phyloP scores from a whole-genome alignment of 192 early-diverging fungal species.

The Coemansia erecta region DNA sequence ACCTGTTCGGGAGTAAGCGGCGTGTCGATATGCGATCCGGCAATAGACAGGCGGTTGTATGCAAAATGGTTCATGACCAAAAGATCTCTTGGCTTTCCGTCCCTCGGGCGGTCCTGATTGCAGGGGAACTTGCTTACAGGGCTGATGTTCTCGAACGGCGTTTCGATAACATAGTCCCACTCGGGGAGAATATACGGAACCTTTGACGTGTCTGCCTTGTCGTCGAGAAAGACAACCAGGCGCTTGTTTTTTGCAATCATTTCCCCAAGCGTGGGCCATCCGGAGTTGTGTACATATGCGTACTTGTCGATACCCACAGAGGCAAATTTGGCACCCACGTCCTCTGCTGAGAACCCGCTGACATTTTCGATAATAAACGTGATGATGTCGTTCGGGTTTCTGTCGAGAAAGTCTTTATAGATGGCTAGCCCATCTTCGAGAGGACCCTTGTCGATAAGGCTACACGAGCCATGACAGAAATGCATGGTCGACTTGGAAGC shows the following conservation, averaged over 20 bases:
- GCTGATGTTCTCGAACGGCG: constrained; percentile 36
- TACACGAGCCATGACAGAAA: constrained; percentile 70
- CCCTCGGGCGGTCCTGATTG: constrained; percentile 38
- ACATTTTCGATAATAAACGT: constrained; percentile 76
- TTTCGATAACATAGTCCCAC: constrained; percentile 50
- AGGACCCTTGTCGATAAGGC: constrained; percentile 61
- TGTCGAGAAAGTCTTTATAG: constrained; percentile 60
- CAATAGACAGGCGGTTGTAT: constrained; percentile 35
- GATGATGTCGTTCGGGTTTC: constrained; percentile 70
- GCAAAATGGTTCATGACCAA: constrained; percentile 51
- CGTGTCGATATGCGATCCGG: constrained; percentile 26
- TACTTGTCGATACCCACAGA: constrained; percentile 50
- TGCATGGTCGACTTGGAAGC: constrained; percentile 28
- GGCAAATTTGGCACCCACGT: constrained; percentile 57
- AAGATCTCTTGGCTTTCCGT: constrained; percentile 31
- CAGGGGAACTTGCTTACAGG: constrained; percentile 38
- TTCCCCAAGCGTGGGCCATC: constrained; percentile 69
- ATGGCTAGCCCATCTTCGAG: constrained; percentile 53
- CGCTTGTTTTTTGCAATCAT: constrained; percentile 66
- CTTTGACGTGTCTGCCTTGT: constrained; percentile 56
- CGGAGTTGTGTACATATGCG: constrained; percentile 49
- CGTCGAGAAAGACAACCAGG: constrained; percentile 65
- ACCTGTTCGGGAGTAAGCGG: constrained; percentile 22
- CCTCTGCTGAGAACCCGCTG: constrained; percentile 46
- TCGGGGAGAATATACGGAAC: constrained; percentile 53